These are phyloP conservation scores for Picea abies DNA, from an alignment of 83 land plant species.

Conservation along the genomic window DNA sequence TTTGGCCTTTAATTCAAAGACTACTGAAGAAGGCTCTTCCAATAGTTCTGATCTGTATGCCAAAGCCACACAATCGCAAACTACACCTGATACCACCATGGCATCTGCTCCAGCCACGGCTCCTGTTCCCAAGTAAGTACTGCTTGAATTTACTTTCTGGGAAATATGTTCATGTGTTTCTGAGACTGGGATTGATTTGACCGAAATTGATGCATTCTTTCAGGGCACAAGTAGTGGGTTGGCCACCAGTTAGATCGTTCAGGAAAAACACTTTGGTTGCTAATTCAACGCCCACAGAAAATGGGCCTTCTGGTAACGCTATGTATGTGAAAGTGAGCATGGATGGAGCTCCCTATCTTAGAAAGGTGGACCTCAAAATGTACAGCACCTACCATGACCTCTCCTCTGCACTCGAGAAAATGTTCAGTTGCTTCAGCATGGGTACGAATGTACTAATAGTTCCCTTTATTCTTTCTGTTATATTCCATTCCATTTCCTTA, in stretches of 20 bases:
- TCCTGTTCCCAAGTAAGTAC: too few species aligned
- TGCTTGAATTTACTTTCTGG: too few species aligned
- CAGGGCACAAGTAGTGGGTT: slow-evolving; percentile 77
- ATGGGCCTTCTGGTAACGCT: slow-evolving; percentile 33
- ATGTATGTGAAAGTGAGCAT: slow-evolving; percentile 72
- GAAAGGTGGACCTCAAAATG: slow-evolving; percentile 70
- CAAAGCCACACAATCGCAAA: too few species aligned
- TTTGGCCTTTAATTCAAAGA: neutral
- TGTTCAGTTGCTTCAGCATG: slow-evolving; percentile 57
- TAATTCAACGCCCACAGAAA: slow-evolving; percentile 41
- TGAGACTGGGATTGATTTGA: too few species aligned
- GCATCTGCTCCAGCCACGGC: too few species aligned
- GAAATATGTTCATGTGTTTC: too few species aligned
- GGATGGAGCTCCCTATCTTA: slow-evolving; percentile 82
- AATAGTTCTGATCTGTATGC: neutral
- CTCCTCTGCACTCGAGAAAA: slow-evolving; percentile 48
- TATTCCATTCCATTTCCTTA: too few species aligned
- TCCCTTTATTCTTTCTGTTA: too few species aligned
- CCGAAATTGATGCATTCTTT: neutral
- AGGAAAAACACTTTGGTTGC: slow-evolving; percentile 51
- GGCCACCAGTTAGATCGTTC: slow-evolving; percentile 74
- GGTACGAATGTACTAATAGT: slow-evolving; percentile 33
- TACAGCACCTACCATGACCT: slow-evolving; percentile 61
- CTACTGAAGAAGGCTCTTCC: neutral
- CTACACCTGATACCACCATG: too few species aligned